Conservation (phyloP, 1,284 basidiomycete genomes). For the Leccinum pachyderme region DNA sequence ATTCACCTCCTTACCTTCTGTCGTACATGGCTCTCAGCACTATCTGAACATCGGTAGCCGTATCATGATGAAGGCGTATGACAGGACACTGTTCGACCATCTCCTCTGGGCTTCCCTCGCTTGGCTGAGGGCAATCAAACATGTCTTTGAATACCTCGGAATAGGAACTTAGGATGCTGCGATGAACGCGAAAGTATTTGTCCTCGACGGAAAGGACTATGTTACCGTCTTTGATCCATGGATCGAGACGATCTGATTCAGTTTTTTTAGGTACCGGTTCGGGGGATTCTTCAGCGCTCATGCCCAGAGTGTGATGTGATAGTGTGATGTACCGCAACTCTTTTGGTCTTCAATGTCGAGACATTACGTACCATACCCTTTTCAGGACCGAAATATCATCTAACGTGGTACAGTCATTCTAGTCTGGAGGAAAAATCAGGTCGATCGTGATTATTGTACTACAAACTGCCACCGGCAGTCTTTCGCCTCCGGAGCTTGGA, state of each 20-base stretch:
- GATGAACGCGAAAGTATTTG: slow-evolving; percentile 17
- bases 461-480: background rate
- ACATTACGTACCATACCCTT: background rate
- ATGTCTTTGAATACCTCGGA: slow-evolving; percentile 15
- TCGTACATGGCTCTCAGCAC: slow-evolving; percentile 20
- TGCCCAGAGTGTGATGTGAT: background rate
- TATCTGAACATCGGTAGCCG: slow-evolving; percentile 12
- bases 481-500: background rate
- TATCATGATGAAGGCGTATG: slow-evolving; percentile 16
- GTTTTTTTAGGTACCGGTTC: slow-evolving; percentile 1
- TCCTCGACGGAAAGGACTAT: slow-evolving; percentile 10
- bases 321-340: too few relatives aligned
- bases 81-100: slow-evolving; percentile 20
- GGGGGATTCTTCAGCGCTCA: background rate
- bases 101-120: background rate
- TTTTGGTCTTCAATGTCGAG: background rate
- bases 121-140: slow-evolving; percentile 3
- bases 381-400: background rate
- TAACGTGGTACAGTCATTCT: background rate
- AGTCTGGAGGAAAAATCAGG: background rate
- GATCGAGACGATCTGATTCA: slow-evolving; percentile 10
- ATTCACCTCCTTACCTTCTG: slow-evolving; percentile 10
- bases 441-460: background rate
- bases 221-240: slow-evolving; percentile 14
- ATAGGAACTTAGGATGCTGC: slow-evolving; percentile 7